Conservation (phyloP, 805 yeast species). For the Metschnikowia santaceciliae region DNA sequence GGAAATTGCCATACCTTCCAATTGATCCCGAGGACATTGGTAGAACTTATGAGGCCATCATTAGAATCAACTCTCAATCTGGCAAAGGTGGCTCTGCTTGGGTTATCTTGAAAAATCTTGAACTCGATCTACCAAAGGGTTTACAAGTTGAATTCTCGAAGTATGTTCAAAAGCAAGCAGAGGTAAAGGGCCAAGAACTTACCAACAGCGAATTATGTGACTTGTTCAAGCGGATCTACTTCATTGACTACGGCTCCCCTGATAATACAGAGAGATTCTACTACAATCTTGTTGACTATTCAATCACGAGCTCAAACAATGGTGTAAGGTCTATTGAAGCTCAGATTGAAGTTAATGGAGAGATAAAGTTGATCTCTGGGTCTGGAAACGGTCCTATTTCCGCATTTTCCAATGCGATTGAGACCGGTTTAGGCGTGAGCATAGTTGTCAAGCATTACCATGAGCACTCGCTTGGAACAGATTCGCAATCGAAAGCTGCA, state of each 20-base stretch:
- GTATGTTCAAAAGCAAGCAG: slow-evolving; percentile 68
- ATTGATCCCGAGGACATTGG: slow-evolving; percentile 84
- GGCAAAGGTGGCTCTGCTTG: slow-evolving; percentile 91
- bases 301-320: slow-evolving; percentile 36
- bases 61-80: slow-evolving; percentile 81
- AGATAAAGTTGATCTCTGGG: slow-evolving; percentile 43
- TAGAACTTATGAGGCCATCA: slow-evolving; percentile 87
- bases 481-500: slow-evolving; percentile 69
- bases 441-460: slow-evolving; percentile 66
- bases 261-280: slow-evolving; percentile 15
- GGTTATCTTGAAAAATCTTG: slow-evolving; percentile 73
- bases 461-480: slow-evolving; percentile 77
- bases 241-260: slow-evolving; percentile 33
- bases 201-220: slow-evolving; percentile 59
- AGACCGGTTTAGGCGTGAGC: slow-evolving; percentile 39
- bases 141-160: slow-evolving; percentile 73
- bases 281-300: slow-evolving; percentile 44
- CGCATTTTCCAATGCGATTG: slow-evolving; percentile 49
- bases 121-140: slow-evolving; percentile 77
- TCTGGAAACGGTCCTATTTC: slow-evolving; percentile 82
- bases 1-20: slow-evolving; percentile 81
- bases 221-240: slow-evolving; percentile 60
- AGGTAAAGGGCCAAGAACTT: slow-evolving; percentile 67
- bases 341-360: slow-evolving; percentile 41
- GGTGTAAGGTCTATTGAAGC: slow-evolving; percentile 45